Evolutionary conservation across 2,329 filamentous ascomycete species (phyloP).

Genomic region (Paramyrothecium sp.): DNA sequence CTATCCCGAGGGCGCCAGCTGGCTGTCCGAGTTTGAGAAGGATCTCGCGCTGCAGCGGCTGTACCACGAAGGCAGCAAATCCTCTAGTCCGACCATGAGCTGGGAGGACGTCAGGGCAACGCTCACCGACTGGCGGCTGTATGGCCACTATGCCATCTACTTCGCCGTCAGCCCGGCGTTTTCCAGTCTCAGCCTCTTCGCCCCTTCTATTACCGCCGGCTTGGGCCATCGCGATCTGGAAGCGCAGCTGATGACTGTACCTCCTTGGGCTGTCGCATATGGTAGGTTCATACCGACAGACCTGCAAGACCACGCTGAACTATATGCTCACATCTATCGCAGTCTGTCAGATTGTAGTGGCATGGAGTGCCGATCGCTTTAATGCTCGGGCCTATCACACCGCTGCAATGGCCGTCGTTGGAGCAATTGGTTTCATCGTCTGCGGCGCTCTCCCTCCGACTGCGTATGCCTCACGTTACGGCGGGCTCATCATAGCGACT

Average conservation of each 20-base stretch:
- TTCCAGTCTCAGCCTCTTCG: slow-evolving; percentile 59
- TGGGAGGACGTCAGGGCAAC: slow-evolving; percentile 69
- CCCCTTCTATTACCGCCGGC: slow-evolving; percentile 58
- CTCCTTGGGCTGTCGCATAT: slow-evolving; percentile 62
- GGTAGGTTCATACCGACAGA: slow-evolving; percentile 23
- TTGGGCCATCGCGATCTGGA: slow-evolving; percentile 48
- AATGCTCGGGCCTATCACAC: slow-evolving; percentile 50
- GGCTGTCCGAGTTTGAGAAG: slow-evolving; percentile 59
- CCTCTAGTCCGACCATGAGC: slow-evolving; percentile 60
- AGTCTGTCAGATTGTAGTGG: slow-evolving; percentile 39
- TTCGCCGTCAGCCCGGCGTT: slow-evolving; percentile 53
- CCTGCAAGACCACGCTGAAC: too few relatives aligned
- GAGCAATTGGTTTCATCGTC: slow-evolving; percentile 52
- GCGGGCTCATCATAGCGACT: slow-evolving; percentile 66
- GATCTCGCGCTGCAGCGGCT: slow-evolving; percentile 47
- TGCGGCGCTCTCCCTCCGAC: slow-evolving; percentile 62
- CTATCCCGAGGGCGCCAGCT: slow-evolving; percentile 62
- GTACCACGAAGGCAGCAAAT: slow-evolving; percentile 48
- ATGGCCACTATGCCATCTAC: slow-evolving; percentile 61
- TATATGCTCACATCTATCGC: slow-evolving; percentile 5
- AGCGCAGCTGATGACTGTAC: slow-evolving; percentile 66
- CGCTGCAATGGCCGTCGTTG: slow-evolving; percentile 39
- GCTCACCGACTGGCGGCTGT: slow-evolving; percentile 64
- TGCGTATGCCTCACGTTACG: slow-evolving; percentile 62
- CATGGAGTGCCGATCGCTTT: slow-evolving; percentile 63